Conservation (phyloP, 2,329 filamentous ascomycete species). For the Ceratocystis harringtonii region DNA sequence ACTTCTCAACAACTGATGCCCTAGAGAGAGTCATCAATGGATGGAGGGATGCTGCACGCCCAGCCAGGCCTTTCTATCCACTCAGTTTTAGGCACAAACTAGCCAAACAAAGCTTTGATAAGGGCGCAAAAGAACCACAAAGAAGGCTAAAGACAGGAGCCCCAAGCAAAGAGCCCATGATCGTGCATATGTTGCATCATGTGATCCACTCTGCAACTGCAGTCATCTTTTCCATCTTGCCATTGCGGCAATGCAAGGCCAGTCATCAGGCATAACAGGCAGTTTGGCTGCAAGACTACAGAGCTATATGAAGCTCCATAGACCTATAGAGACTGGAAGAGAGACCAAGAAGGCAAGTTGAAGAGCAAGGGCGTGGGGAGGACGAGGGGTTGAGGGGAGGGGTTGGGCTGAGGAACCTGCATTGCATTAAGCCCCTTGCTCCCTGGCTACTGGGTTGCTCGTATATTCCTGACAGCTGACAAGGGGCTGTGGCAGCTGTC, state of each 20-base stretch:
- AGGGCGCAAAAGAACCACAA: slow-evolving; percentile 1
- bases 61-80: neutral
- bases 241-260: neutral
- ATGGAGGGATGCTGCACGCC: neutral
- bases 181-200: neutral
- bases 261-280: no score
- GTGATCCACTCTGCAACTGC: slow-evolving; percentile 1
- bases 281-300: no score
- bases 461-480: neutral
- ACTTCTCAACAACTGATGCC: neutral
- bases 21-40: slow-evolving; percentile 1
- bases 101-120: neutral
- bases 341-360: no score
- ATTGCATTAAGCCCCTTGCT: neutral
- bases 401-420: neutral
- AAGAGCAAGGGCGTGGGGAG: neutral
- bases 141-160: neutral
- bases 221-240: no score
- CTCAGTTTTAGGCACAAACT: slow-evolving; percentile 4
- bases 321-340: no score
- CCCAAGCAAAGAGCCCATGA: neutral
- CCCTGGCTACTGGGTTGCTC: neutral
- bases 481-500: neutral
- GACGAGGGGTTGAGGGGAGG: neutral
- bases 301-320: no score